Evolutionary conservation across 1,284 basidiomycete species (phyloP).

Genomic region (Malassezia psittaci): DNA sequence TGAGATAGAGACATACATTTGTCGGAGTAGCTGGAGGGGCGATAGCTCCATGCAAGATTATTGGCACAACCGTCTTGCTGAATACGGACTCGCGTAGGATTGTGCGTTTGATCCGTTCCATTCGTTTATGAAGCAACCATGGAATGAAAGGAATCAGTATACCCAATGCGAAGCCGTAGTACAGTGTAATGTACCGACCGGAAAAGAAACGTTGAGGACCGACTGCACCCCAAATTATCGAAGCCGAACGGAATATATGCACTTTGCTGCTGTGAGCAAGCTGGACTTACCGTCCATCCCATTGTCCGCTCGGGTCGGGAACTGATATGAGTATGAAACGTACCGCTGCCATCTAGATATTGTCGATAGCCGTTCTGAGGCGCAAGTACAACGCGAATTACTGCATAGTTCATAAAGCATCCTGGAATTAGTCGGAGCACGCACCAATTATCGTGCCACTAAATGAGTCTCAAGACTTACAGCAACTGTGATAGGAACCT

Average conservation of each 20-base stretch:
- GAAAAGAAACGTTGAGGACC: conserved; percentile 51
- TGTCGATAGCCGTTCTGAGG: conserved; percentile 35
- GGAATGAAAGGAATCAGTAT: conserved; percentile 49
- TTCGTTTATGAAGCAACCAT: conserved; percentile 49
- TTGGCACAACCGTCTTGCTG: conserved; percentile 50
- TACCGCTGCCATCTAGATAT: conserved; percentile 47
- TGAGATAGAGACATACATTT: conserved; percentile 34
- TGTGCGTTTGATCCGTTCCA: conserved; percentile 33
- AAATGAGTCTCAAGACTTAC: not conserved
- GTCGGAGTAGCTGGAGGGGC: conserved; percentile 48
- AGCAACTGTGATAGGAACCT: conserved; percentile 43
- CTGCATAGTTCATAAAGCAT: conserved; percentile 49
- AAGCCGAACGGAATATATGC: conserved; percentile 48
- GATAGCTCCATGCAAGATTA: conserved; percentile 51
- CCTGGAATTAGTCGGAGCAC: conserved; percentile 23
- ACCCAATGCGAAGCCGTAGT: conserved; percentile 50
- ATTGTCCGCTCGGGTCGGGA: conserved; percentile 51
- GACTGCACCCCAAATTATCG: conserved; percentile 51
- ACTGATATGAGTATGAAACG: conserved; percentile 5
- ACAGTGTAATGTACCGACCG: conserved; percentile 49
- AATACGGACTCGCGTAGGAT: conserved; percentile 18
- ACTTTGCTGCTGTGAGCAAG: conserved; percentile 24
- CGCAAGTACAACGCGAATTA: conserved; percentile 49
- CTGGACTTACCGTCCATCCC: conserved; percentile 31
- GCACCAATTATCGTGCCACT: conserved; percentile 2